Base-by-base conservation (phyloP, 768 basidiomycete species). In the Collybia sp. region DNA sequence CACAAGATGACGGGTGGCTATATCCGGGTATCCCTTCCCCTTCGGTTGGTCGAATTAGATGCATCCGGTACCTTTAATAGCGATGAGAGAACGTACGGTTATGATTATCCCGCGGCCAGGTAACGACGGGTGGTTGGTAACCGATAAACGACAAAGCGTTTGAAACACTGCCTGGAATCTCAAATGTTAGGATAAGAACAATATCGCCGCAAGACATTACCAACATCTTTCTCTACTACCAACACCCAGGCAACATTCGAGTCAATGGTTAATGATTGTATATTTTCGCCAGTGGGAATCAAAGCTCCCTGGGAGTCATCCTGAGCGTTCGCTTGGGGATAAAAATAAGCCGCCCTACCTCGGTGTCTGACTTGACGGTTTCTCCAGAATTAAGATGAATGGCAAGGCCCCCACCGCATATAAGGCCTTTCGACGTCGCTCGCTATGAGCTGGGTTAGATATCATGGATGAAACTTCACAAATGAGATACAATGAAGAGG, bases 1-100 rank as follows among this genome's bases (percentile, higher is more conserved):
- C 38, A 94, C 78, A 6, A 98, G 73, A 52, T 94, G 83, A 6
- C 93, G 77, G 0, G 96, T 95, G 2, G 93, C 86, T 3, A 96
- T 65, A 59, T 99, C 96, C 0, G 96, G 96, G 64, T 95, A 98
- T 2, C 96, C 96, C 61, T 96, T 98, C 0, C 96, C 96, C 93
- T 96, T 53, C 9, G 44, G 12, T 25, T 32, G 5, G 25, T 12
- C 15, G 34, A 46, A 25, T 45, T 30, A 12, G 32, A 17, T 5
- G 42, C 13, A 19, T 32, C 37, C 16, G 30, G 17, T 32, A 46
- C 16, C 30, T n/a, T 32, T 17, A 45, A 37, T 13, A 25, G 32
- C 12, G 31, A 20, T 36, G 8, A 42, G 30, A 37, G 38, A 10
- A 45, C 61, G 40, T 50, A 90, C 93, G 4, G 93, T 95, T 55